Evolutionary conservation across 2,329 filamentous ascomycete species (phyloP).

Genomic region (Exophiala oligosperma): DNA sequence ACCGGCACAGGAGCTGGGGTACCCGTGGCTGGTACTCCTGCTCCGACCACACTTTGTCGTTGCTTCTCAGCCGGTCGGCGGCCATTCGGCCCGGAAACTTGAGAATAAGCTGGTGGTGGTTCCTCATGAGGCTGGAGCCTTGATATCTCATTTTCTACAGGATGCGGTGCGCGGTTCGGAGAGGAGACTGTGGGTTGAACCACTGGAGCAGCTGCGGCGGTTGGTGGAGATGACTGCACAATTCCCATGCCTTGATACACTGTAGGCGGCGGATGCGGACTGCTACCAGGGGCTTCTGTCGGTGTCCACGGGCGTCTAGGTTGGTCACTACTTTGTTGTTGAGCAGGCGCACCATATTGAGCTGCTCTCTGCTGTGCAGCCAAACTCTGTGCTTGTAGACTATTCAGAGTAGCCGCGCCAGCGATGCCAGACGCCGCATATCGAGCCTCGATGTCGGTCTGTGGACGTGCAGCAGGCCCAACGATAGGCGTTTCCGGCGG

Average conservation of each 20-base stretch:
- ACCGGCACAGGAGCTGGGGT: constrained; percentile 23
- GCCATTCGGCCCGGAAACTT: constrained; percentile 56
- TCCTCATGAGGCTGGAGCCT: constrained; percentile 67
- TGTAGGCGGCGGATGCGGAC: constrained; percentile 84
- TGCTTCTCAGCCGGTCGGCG: constrained; percentile 77
- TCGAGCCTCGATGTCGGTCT: constrained; percentile 82
- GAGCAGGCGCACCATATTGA: constrained; percentile 65
- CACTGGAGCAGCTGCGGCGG: constrained; percentile 45
- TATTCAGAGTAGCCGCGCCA: constrained; percentile 77
- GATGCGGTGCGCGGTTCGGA: constrained; percentile 56
- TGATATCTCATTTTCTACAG: constrained; percentile 84
- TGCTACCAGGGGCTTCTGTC: constrained; percentile 81
- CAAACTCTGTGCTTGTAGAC: constrained; percentile 78
- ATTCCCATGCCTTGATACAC: constrained; percentile 85
- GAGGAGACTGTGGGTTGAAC: constrained; percentile 32
- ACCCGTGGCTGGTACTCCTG: constrained; percentile 25
- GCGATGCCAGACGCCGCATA: constrained; percentile 91
- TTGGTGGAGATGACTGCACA: constrained; percentile 49
- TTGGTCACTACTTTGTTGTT: constrained; percentile 37
- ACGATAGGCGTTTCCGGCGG: constrained; percentile 89
- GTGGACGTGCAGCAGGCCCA: constrained; percentile 63
- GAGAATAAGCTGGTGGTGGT: constrained; percentile 92
- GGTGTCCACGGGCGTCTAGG: constrained; percentile 83
- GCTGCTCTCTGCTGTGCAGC: constrained; percentile 72
- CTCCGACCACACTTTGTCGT: constrained; percentile 42